Percentiles rank a stretch among this genome's conserved stretches.
phyloP scores from a whole-genome alignment of 1,139 yeast species.

The Yamadazyma songkhlaensis region DNA sequence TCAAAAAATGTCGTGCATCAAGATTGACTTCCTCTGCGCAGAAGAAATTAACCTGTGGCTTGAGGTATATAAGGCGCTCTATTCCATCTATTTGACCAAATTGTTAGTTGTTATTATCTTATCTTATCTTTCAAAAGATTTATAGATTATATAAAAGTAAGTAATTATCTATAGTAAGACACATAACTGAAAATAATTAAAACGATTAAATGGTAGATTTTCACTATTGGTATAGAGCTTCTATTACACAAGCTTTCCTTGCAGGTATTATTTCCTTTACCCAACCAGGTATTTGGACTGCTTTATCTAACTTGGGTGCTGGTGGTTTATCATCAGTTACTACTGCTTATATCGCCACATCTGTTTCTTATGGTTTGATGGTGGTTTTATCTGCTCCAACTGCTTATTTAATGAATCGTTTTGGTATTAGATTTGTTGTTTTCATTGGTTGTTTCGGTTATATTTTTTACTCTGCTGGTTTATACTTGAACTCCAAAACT shows the following conservation, averaged over 20 bases:
- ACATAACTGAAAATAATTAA: too few relatives aligned
- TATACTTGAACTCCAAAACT: constrained; percentile 19
- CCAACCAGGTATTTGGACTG: too few relatives aligned
- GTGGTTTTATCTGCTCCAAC: constrained; percentile 16
- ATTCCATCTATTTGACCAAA: too few relatives aligned
- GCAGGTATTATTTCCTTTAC: constrained; percentile 14
- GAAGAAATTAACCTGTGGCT: too few relatives aligned
- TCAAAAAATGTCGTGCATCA: too few relatives aligned
- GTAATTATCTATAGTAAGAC: too few relatives aligned
- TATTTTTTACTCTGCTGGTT: constrained; percentile 21
- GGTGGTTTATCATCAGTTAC: constrained; percentile 6
- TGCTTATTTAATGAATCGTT: constrained; percentile 14
- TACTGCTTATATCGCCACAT: constrained; percentile 12
- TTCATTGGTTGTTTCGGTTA: constrained; percentile 20
- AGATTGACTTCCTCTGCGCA: too few relatives aligned
- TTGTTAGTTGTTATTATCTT: too few relatives aligned
- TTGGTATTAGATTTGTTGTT: constrained; percentile 11
- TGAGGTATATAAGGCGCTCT: too few relatives aligned
- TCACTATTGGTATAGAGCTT: constrained; percentile 1
- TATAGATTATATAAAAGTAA: too few relatives aligned
- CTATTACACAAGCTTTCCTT: constrained; percentile 16
- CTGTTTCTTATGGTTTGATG: constrained; percentile 18
- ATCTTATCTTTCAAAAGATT: too few relatives aligned
- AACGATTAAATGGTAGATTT: background rate
- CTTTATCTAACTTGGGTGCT: too few relatives aligned